Conservation (phyloP, 2,329 filamentous ascomycete species). For the Coniella lustricola region DNA sequence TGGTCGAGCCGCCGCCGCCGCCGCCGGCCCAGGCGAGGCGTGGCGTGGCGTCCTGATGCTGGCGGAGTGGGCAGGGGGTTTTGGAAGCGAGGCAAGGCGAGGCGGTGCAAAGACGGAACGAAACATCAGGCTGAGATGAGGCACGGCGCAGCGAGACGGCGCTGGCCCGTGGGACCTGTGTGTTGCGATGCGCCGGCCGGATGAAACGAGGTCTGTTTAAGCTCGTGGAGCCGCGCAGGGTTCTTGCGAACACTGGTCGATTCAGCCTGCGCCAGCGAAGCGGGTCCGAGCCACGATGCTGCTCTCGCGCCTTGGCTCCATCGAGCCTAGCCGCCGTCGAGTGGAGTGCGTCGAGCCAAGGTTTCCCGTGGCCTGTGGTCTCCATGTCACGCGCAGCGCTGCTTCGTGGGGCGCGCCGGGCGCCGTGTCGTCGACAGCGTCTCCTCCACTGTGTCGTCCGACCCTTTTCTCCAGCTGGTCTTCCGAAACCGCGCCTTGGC, state of each 20-base stretch:
- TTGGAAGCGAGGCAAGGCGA: not conserved
- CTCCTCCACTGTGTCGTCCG: too few relatives aligned
- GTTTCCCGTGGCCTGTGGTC: too few relatives aligned
- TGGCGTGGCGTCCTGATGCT: not conserved
- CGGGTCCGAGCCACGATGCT: too few relatives aligned
- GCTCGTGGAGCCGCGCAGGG: slow-evolving; percentile 13
- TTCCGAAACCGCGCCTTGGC: too few relatives aligned
- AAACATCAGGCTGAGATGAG: slow-evolving; percentile 4
- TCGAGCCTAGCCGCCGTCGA: too few relatives aligned
- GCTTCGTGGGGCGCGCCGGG: too few relatives aligned
- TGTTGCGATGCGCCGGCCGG: slow-evolving; percentile 11
- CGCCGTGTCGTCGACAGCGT: too few relatives aligned
- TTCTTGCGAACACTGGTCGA: not conserved
- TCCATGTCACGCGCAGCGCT: too few relatives aligned
- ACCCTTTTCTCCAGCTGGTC: too few relatives aligned
- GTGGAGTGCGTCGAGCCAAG: too few relatives aligned
- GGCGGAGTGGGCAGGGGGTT: not conserved
- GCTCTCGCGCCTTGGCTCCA: too few relatives aligned
- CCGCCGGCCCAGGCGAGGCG: not conserved
- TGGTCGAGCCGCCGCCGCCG: not conserved
- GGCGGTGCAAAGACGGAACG: not conserved
- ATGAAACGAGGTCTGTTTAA: slow-evolving; percentile 16
- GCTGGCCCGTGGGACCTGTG: slow-evolving; percentile 1
- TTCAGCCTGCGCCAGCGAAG: too few relatives aligned
- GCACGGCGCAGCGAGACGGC: not conserved